phyloP scores from a whole-genome alignment of 2,329 filamentous ascomycete genomes.

The Scedosporium apiospermum region DNA sequence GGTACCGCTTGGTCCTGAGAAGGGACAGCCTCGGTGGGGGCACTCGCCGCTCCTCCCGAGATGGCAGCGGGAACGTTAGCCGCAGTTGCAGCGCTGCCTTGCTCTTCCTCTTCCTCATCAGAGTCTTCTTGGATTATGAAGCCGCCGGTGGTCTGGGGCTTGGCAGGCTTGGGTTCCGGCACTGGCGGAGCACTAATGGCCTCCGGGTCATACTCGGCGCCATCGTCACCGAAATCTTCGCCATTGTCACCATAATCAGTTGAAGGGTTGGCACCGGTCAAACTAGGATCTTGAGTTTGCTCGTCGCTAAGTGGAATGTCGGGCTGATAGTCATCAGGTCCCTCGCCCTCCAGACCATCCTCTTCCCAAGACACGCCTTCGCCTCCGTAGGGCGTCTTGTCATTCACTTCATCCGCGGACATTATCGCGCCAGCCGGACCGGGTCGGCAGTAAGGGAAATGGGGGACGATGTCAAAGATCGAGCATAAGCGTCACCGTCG shows the following conservation, averaged over 20 bases:
- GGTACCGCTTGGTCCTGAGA: not conserved
- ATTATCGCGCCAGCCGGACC: not conserved
- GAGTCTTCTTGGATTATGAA: conserved; percentile 49
- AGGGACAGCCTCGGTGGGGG: conserved; percentile 19
- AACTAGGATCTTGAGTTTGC: conserved; percentile 38
- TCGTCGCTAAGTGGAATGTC: conserved; percentile 46
- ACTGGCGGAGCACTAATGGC: conserved; percentile 33
- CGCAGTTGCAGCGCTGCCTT: conserved; percentile 18
- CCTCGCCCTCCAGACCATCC: conserved; percentile 34
- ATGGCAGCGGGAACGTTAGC: conserved; percentile 25
- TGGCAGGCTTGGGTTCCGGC: conserved; percentile 23
- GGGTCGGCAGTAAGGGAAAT: not conserved
- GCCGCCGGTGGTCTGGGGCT: conserved; percentile 51
- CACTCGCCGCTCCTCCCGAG: conserved; percentile 19
- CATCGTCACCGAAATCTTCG: conserved; percentile 40
- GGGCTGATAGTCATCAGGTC: conserved; percentile 13
- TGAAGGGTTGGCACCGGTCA: conserved; percentile 32
- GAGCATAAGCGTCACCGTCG: not conserved
- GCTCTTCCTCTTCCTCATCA: conserved; percentile 37
- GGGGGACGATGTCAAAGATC: not conserved
- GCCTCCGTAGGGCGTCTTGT: conserved; percentile 23
- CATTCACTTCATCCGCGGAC: conserved; percentile 2
- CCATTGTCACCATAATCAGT: conserved; percentile 39
- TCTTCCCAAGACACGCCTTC: conserved; percentile 39
- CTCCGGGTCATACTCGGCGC: conserved; percentile 49